Evolutionary conservation across 805 yeast species (phyloP), one percentile per base, ranked within the genome.

Genomic region (Saccharomycopsis synnaedendra): DNA sequence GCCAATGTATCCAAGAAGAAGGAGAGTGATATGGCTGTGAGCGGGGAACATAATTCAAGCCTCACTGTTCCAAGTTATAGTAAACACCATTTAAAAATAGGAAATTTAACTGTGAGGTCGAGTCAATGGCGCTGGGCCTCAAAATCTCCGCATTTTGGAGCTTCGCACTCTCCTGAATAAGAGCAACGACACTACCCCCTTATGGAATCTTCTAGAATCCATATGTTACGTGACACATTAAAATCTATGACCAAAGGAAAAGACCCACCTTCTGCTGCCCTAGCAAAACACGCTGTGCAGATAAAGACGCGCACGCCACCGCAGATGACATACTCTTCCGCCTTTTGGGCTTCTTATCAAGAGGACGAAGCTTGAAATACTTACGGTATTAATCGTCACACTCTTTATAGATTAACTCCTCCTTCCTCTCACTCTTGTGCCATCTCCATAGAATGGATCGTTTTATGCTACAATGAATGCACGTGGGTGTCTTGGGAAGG

Each of bases 71-170:
- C 41, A 87, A 69, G 60, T 93, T 96, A 62, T 79, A 87, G 66
- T 74, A 19, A 85, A 60, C 93, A 93, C 98, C 98, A 93, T 53
- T 82, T 56, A 0, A 67, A 63, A 1, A 86, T 63, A 0, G 96
- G 93, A 43, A 89, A 62, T 56, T 80, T 78, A 38, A 71, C 78
- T 0, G 97, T 90, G 46, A 90, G 69, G 61, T 93, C 98, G 76
- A 93, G 73, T 98, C 98, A 93, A 63, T 90, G 98, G 55, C 98
- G 75, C 63, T 93, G 98, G 0, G 97, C 97, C 63, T 93, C 98
- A 59, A 93, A 90, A 61, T 93, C 98, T 5, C 98, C 98, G 67
- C 69, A 79, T 76, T 86, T 76, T 4, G 97, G 97, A 5, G 84
- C 78, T 1, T 70, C 66, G 5, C 65, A 65, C 52, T 63, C 61